These are phyloP conservation scores for Amphicarpaea edgeworthii DNA, from an alignment of 306 rosid species.

Conservation along the genomic window DNA sequence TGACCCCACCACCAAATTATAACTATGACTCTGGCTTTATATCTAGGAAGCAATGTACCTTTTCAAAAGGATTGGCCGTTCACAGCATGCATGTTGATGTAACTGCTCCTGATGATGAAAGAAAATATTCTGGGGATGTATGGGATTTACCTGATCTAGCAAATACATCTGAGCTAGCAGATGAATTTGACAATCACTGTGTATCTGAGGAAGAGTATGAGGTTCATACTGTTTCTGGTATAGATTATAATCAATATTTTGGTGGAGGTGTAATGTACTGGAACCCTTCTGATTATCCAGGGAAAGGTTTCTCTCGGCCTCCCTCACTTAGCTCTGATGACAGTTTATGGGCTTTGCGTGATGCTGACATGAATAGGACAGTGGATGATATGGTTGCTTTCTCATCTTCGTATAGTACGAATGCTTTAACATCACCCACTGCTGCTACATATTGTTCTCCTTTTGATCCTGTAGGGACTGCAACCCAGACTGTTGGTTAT, in stretches of 20 bases:
- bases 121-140: constrained; percentile 74
- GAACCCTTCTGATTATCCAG: constrained; percentile 88
- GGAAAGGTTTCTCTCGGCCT: constrained; percentile 89
- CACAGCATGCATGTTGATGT: constrained; percentile 64
- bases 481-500: constrained; percentile 78
- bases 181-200: constrained; percentile 87
- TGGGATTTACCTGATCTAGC: constrained; percentile 70
- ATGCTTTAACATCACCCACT: constrained; percentile 91
- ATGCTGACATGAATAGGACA: constrained; percentile 92
- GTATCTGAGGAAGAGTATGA: constrained; percentile 94
- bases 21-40: constrained; percentile 80
- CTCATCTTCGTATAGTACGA: constrained; percentile 88
- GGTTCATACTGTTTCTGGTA: constrained; percentile 87
- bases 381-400: constrained; percentile 99
- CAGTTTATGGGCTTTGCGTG: constrained; percentile 96
- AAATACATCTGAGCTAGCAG: constrained; percentile 68
- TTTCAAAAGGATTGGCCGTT: constrained; percentile 69
- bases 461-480: constrained; percentile 80
- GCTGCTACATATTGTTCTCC: constrained; percentile 88
- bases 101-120: constrained; percentile 61
- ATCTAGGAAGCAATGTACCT: constrained; percentile 74
- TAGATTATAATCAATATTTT: constrained; percentile 89
- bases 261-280: constrained; percentile 99
- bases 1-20: constrained; percentile 66
- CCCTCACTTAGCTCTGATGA: constrained; percentile 98